These are phyloP conservation scores for Eucalyptus polybractea DNA, from an alignment of 345 rosid species.

Conservation along the genomic window DNA sequence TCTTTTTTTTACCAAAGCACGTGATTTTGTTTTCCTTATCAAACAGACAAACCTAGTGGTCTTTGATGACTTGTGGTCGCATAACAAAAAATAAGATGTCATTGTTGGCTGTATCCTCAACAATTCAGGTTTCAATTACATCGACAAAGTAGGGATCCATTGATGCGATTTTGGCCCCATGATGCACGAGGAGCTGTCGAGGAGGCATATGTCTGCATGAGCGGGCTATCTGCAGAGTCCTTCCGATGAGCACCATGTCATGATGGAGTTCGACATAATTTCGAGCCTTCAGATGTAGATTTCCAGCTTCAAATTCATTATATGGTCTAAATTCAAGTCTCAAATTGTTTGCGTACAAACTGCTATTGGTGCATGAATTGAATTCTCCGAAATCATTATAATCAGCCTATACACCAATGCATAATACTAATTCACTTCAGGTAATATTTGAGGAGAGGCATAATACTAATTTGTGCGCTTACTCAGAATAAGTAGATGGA, in stretches of 20 bases:
- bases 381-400: neutral
- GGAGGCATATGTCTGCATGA: neutral
- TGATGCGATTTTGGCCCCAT: neutral
- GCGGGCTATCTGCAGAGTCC: neutral
- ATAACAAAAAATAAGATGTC: too few relatives aligned
- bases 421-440: neutral
- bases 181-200: neutral
- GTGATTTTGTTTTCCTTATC: too few relatives aligned
- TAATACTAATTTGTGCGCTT: neutral
- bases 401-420: neutral
- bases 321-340: neutral
- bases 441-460: neutral
- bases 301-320: neutral
- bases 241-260: neutral
- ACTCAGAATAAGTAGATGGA: neutral
- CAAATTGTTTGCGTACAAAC: neutral
- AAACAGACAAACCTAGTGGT: too few relatives aligned
- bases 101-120: neutral
- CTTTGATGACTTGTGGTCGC: too few relatives aligned
- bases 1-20: too few relatives aligned
- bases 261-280: neutral
- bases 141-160: too few relatives aligned
- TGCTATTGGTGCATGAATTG: rapidly evolving
- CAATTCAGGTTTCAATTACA: neutral
- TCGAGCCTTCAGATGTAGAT: neutral